Base-by-base conservation (phyloP, 2,329 filamentous ascomycete species). In the Niveomyces coronatus region DNA sequence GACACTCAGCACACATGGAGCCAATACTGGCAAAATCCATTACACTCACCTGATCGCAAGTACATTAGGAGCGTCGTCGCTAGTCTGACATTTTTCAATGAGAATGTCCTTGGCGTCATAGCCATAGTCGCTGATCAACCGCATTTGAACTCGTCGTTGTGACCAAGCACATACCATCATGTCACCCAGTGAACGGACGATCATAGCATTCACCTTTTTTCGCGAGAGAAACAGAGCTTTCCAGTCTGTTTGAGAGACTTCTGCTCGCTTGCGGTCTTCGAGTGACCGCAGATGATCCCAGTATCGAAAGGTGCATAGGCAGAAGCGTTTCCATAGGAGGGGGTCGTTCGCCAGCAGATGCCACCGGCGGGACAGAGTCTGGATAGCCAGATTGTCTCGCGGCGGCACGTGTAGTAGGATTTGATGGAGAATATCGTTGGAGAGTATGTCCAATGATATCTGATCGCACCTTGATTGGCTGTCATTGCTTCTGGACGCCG, bases 61-160 rank as follows among this genome's bases (percentile, higher is more conserved):
- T 37, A 83, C 75, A 61, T 95, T 86, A 11, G 82, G 74, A 4
- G 64, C 67, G 28, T 74, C 67, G 10, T 81, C 70, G 13, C 70
- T 63, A 23, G 71, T 67, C 9, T 64, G 64, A 43, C 71, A 75
- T 53, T 94, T 79, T 39, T 71, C 66, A 43, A 87, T 52, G 34
- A 96, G 69, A 39, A 79, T 79, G 56, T 95, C 88, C 56, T 95
- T 95, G 31, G 82, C 84, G 63, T 96, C 87, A 52, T 88, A 89
- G 1, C 87, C 87, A 50, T 79, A 68, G 19, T 68, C 63, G 37
- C 83, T 77, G 44, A 96, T 82, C 35, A 70, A 62, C 49, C 82
- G 75, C 45, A 86, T 79, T 50, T 79, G 79, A 39, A 70, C 68
- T 40, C 86, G 70, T 15, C 87, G 79, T 38, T 75, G 69, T 24